A percentile compares a stretch with the other conserved stretches of the same genome.
Conservation (phyloP, 768 basidiomycete genomes). For the Podaxis carcinomalis region DNA sequence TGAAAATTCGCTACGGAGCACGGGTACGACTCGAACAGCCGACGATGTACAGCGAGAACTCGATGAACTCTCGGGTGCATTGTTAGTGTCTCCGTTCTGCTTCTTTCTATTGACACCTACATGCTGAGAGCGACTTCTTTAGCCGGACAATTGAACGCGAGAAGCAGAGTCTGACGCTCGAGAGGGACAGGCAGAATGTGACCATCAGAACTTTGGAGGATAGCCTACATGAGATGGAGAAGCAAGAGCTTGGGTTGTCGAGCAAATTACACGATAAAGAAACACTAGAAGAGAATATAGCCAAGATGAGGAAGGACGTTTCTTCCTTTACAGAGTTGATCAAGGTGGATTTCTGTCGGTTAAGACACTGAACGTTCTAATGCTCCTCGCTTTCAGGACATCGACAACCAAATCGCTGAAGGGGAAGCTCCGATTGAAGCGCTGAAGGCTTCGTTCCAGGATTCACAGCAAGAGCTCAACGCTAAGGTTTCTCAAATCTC, state of each 20-base stretch:
- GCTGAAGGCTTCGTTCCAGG: constrained; percentile 53
- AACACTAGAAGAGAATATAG: constrained; percentile 49
- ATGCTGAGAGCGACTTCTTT: neutral
- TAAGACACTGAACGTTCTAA: neutral
- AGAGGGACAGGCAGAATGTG: constrained; percentile 58
- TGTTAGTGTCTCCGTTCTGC: constrained; percentile 44
- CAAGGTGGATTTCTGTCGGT: constrained; percentile 38
- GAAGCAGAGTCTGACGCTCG: constrained; percentile 47
- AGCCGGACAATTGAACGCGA: constrained; percentile 70
- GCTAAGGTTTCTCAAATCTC: constrained; percentile 50
- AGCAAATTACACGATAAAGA: constrained; percentile 59
- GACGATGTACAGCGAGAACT: constrained; percentile 85
- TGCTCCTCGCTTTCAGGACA: constrained; percentile 38
- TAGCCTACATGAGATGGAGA: constrained; percentile 58
- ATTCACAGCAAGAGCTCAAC: constrained; percentile 45
- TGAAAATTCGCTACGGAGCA: constrained; percentile 63
- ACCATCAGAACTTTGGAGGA: constrained; percentile 52
- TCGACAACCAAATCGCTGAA: constrained; percentile 56
- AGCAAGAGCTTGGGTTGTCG: constrained; percentile 52
- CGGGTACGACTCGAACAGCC: constrained; percentile 76
- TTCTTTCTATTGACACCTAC: neutral
- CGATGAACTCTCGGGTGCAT: constrained; percentile 51
- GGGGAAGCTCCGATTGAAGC: constrained; percentile 62
- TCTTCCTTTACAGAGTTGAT: constrained; percentile 34
- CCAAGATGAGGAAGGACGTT: constrained; percentile 56